Percentiles rank a stretch among this genome's conserved stretches.
Conservation (phyloP, 139 green algal genomes). For the Marvania coccoides region DNA sequence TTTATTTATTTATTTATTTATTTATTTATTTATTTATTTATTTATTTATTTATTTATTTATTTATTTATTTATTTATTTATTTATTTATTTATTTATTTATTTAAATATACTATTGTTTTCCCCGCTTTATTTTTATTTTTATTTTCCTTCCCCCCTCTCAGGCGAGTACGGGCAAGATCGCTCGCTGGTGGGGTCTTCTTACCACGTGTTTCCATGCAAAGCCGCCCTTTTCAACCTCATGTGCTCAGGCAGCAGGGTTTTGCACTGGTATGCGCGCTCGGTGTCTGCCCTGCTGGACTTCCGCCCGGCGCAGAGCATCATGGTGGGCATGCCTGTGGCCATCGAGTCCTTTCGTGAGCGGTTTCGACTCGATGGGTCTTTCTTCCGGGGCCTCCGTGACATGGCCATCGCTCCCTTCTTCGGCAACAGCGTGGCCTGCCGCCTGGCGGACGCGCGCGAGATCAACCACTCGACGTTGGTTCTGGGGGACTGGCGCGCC, state of each 20-base stretch:
- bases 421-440: conserved; percentile 37
- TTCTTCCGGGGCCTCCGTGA: conserved; percentile 18
- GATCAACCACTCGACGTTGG: conserved; percentile 21
- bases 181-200: conserved; percentile 13
- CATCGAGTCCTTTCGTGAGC: conserved; percentile 32
- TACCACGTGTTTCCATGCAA: conserved; percentile 35
- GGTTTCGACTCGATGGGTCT: neutral
- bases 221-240: conserved; percentile 28
- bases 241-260: neutral
- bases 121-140: too few relatives aligned
- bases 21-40: too few relatives aligned
- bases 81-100: too few relatives aligned
- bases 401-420: conserved; percentile 35
- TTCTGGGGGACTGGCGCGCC: conserved; percentile 38
- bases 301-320: conserved; percentile 4
- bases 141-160: too few relatives aligned
- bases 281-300: conserved; percentile 4
- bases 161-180: conserved; percentile 40
- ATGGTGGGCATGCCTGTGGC: conserved; percentile 22
- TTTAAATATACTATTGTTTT: too few relatives aligned
- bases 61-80: too few relatives aligned
- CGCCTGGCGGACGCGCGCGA: conserved; percentile 17
- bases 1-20: too few relatives aligned
- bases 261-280: conserved; percentile 3
- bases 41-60: too few relatives aligned